phyloP scores from a whole-genome alignment of 148 eudicot genomes.

The Tetragonia tetragonoides region DNA sequence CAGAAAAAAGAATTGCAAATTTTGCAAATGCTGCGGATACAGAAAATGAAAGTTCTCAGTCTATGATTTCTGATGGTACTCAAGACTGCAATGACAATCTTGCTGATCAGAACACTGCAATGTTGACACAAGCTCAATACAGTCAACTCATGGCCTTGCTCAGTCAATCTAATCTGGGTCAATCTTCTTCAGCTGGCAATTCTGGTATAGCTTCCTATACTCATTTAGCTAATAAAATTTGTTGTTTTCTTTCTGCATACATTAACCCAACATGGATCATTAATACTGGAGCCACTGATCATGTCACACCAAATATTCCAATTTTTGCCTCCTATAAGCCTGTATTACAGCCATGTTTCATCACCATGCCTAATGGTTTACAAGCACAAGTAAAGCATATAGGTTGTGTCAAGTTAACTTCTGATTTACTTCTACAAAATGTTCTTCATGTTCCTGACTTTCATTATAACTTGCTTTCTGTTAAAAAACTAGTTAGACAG shows the following conservation, averaged over 20 bases:
- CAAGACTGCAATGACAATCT: too few relatives aligned
- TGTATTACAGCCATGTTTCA: neutral
- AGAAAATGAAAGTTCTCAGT: too few relatives aligned
- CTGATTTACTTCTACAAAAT: neutral
- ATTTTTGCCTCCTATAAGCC: neutral
- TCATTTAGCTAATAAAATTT: neutral
- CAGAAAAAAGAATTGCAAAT: too few relatives aligned
- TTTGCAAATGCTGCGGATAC: too few relatives aligned
- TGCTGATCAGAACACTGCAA: too few relatives aligned
- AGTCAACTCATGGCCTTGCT: too few relatives aligned
- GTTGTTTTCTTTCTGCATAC: neutral
- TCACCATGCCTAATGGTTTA: neutral
- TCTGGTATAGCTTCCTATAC: neutral
- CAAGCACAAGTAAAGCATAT: neutral
- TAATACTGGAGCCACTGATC: neutral
- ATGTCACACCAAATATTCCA: neutral
- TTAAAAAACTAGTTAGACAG: neutral
- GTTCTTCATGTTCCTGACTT: neutral
- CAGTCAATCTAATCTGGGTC: neutral
- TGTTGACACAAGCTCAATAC: too few relatives aligned
- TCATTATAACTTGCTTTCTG: neutral
- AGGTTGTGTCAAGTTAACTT: neutral
- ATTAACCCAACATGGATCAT: neutral
- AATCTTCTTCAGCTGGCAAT: neutral
- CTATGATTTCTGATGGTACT: too few relatives aligned